These are phyloP conservation scores for Daedaleopsis nitida DNA, from an alignment of 768 basidiomycete species.

Conservation along the genomic window DNA sequence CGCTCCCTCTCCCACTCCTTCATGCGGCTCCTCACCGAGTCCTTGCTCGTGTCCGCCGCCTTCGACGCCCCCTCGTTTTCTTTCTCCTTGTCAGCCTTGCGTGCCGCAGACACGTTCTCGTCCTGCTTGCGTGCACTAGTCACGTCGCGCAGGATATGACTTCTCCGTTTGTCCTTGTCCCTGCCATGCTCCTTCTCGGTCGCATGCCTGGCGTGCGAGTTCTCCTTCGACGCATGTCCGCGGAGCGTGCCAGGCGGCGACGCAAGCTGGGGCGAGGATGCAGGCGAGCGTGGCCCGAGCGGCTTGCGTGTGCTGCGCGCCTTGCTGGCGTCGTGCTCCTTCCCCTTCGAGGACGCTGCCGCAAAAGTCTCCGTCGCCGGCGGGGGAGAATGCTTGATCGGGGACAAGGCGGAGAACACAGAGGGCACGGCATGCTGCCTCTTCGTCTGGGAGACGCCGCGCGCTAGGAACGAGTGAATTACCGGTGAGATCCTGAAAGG, in stretches of 20 bases:
- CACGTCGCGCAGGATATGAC: constrained; percentile 22
- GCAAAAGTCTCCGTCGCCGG: not conserved
- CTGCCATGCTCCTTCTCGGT: constrained; percentile 17
- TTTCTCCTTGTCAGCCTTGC: constrained; percentile 3
- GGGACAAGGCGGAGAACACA: constrained; percentile 25
- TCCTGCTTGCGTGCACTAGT: constrained; percentile 14
- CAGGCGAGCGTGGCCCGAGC: constrained; percentile 28
- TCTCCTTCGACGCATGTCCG: constrained; percentile 18
- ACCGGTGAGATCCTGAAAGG: not conserved
- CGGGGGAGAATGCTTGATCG: constrained; percentile 24
- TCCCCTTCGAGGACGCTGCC: not conserved
- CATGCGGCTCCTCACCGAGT: constrained; percentile 57
- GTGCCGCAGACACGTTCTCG: constrained; percentile 8
- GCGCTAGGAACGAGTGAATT: constrained; percentile 21
- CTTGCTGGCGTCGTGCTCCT: constrained; percentile 22
- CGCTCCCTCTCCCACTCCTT: constrained; percentile 78
- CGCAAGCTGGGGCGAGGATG: constrained; percentile 11
- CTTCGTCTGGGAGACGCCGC: constrained; percentile 12
- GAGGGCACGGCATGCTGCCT: constrained; percentile 16
- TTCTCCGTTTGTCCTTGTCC: constrained; percentile 18
- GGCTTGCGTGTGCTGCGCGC: constrained; percentile 26
- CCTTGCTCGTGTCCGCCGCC: constrained; percentile 16
- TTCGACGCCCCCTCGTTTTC: not conserved
- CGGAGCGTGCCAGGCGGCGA: constrained; percentile 18
- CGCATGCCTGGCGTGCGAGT: constrained; percentile 4